A percentile compares a stretch with the other conserved stretches of the same genome.
Evolutionary conservation across 257 asterid species (phyloP).

Genomic region (Gentiana macrophylla): DNA sequence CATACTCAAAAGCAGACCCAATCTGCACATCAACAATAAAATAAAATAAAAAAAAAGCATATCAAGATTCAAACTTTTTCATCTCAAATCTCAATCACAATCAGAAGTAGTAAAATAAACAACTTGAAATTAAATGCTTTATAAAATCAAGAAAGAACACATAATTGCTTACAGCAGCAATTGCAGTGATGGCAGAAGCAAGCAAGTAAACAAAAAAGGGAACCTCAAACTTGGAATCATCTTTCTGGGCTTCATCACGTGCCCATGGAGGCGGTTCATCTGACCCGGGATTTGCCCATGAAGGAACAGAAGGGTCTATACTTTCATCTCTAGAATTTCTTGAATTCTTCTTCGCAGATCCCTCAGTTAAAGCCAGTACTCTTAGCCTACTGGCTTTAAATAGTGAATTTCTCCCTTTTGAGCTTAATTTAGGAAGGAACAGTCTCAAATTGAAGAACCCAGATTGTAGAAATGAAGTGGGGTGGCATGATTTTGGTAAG

Average conservation of each 20-base stretch:
- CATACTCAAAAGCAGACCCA: conserved; percentile 86
- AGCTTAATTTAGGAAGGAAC: conserved; percentile 7
- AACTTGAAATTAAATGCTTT: neutral
- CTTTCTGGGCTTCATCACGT: conserved; percentile 52
- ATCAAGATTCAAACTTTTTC: conserved; percentile 7
- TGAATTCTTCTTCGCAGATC: conserved; percentile 47
- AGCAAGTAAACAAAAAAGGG: conserved; percentile 81
- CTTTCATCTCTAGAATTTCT: conserved; percentile 10
- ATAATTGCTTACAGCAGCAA: conserved; percentile 63
- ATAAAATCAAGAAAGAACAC: neutral
- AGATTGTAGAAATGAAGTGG: conserved; percentile 11
- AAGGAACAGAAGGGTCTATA: conserved; percentile 50
- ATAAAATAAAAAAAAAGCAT: neutral
- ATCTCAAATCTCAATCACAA: neutral
- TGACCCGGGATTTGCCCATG: conserved; percentile 79
- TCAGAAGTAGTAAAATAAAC: neutral
- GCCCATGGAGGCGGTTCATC: conserved; percentile 96
- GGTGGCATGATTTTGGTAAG: conserved; percentile 19
- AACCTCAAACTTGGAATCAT: conserved; percentile 38
- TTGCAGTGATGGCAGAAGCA: conserved; percentile 81
- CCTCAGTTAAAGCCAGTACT: conserved; percentile 36
- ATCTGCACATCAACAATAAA: conserved; percentile 44
- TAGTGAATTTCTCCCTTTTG: conserved; percentile 13
- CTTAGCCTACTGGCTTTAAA: conserved; percentile 11
- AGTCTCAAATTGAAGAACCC: conserved; percentile 7